Base-by-base conservation (phyloP, 108 stramenopile genomes). In the Skeletonema tropicum region DNA sequence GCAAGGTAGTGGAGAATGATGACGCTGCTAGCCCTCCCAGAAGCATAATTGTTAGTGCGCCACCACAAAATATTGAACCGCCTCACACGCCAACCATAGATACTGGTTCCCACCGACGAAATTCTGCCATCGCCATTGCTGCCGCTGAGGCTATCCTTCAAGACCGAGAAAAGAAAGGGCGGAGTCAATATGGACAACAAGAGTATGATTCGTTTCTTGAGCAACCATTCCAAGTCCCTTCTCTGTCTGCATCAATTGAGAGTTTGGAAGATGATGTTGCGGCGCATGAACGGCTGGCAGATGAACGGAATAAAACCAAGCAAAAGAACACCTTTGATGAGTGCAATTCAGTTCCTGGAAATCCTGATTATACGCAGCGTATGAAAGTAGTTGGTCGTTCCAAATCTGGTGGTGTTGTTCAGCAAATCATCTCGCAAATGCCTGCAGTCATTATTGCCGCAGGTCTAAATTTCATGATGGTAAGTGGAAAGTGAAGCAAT, bases 381-480 rank as follows among this genome's bases (percentile, higher is more conserved):
- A n/a, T n/a, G n/a, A n/a, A n/a, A n/a, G n/a, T n/a, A n/a, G n/a
- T n/a, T n/a, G n/a, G n/a, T n/a, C n/a, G n/a, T n/a, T n/a, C n/a
- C n/a, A n/a, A n/a, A n/a, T n/a, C n/a, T n/a, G 26, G 2, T 29
- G 36, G 61, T 21, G 19, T 62, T 17, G 21, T 62, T 17, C 61
- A 62, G 14, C 35, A 67, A n/a, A 29, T 45, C 9, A 7, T 46
- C 1, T 75, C 74, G 10, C 88, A 88, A 62, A 62, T 85, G 0
- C 80, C 88, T 26, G 78, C 88, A 3, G 52, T 88, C 3, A 36
- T 66, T 13, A 48, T 88, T 21, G 77, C 74, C 0, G 67, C 75
- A 3, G 35, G 86, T 12, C 64, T 92, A 4, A 77, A 87, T 69
- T 62, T 89, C 14, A 92, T 92, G 91, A 62, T 89, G 15, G 35